Evolutionary conservation across 257 asterid genomes (phyloP).

Genomic region (Scutellaria barbata): DNA sequence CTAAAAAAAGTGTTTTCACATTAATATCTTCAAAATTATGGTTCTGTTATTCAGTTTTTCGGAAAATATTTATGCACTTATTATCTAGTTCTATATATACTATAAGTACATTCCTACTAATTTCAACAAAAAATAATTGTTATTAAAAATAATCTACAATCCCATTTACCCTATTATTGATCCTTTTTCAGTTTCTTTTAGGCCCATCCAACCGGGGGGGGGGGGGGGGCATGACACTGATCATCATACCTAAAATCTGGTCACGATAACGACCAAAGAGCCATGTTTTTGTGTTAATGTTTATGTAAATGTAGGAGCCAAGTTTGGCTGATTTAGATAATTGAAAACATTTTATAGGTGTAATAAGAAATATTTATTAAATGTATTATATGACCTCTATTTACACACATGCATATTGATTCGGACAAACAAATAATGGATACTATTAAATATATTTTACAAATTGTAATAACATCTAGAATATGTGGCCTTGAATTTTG

Average conservation of each 20-base stretch:
- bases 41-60: too few relatives aligned
- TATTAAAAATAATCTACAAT: not conserved
- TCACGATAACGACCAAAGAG: constrained; percentile 13
- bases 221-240: not conserved
- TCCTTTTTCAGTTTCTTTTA: not conserved
- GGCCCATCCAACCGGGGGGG: too few relatives aligned
- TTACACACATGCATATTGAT: too few relatives aligned
- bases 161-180: not conserved
- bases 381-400: not conserved
- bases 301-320: too few relatives aligned
- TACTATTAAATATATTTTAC: too few relatives aligned
- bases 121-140: too few relatives aligned
- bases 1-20: too few relatives aligned
- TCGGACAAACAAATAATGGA: too few relatives aligned
- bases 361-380: not conserved
- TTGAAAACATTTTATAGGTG: not conserved
- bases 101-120: too few relatives aligned
- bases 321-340: not conserved
- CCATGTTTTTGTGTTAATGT: constrained; percentile 8
- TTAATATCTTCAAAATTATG: too few relatives aligned
- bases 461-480: not conserved
- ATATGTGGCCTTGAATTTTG: not conserved
- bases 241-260: constrained; percentile 27
- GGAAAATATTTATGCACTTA: too few relatives aligned
- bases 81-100: too few relatives aligned